Conservation (phyloP, 2,329 filamentous ascomycete genomes). For the Neofusicoccum kwambonambiense region DNA sequence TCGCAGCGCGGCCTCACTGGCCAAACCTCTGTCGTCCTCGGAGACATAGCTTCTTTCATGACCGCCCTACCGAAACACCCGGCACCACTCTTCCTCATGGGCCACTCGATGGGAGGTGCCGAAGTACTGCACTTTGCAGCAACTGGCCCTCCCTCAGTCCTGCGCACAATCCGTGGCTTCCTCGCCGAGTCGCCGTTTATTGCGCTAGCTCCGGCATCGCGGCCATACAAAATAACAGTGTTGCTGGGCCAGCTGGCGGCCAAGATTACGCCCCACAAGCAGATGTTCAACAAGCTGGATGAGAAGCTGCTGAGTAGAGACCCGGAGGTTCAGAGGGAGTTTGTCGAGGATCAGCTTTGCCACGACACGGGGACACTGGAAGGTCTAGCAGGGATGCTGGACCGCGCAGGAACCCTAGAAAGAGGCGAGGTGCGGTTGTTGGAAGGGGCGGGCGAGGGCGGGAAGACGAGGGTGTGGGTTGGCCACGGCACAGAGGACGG, state of each 20-base stretch:
- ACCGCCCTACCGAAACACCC: constrained; percentile 48
- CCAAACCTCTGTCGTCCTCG: constrained; percentile 68
- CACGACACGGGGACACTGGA: constrained; percentile 87
- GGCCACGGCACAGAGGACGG: constrained; percentile 75
- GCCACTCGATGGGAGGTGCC: constrained; percentile 88
- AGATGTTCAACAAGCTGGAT: constrained; percentile 66
- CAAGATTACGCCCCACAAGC: constrained; percentile 64
- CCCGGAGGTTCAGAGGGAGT: constrained; percentile 58
- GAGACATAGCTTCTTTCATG: constrained; percentile 77
- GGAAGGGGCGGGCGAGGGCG: constrained; percentile 47
- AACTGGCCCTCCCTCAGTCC: constrained; percentile 50
- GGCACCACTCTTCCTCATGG: constrained; percentile 75
- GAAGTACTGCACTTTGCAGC: constrained; percentile 64
- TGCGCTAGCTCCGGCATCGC: constrained; percentile 63
- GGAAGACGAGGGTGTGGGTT: constrained; percentile 66
- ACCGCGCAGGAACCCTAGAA: constrained; percentile 64
- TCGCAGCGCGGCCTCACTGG: constrained; percentile 71
- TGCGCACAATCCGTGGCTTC: constrained; percentile 66
- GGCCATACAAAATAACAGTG: constrained; percentile 64
- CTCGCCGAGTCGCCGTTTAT: constrained; percentile 78
- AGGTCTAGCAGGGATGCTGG: constrained; percentile 73
- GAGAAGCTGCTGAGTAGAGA: constrained; percentile 66
- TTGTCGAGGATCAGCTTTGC: constrained; percentile 66
- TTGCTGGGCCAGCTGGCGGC: constrained; percentile 65
- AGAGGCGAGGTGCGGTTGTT: constrained; percentile 51